Base-by-base conservation (phyloP, 805 yeast species). In the Saccharomycopsis lassenensis region DNA sequence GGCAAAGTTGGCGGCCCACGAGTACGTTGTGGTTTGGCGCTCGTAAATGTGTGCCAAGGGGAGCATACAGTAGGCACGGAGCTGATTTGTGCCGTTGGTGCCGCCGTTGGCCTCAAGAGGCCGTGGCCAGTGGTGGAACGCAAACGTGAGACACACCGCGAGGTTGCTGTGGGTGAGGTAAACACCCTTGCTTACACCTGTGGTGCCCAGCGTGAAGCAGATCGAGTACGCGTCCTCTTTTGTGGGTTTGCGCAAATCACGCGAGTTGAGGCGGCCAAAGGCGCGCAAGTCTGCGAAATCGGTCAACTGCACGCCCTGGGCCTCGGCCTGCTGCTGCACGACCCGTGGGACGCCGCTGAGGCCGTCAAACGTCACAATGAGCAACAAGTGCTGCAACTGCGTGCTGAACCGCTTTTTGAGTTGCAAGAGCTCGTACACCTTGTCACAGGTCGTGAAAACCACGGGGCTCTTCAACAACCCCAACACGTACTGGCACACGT, bases 131-230 rank as follows among this genome's bases (percentile, higher is more conserved):
- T 48, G 43, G 25, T 50, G 50, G 5, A 52, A 45, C 8, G 50
- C 44, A 36, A 50, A 51, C 5, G 57, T 48, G 17, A 54, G 48
- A 37, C 62, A 62, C 19, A 65, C 51, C 8, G 58, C 58, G 12
- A 71, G 63, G 45, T 74, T 76, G 32, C 52, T 54, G 45, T 80
- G 86, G 21, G 71, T 64, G 43, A 78, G 59, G 21, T 74, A 71
- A 18, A 77, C 89, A 48, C 89, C 89, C 60, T 81, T 82, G 43
- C 89, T 84, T 29, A 76, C 69, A 38, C 91, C 87, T n/a, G 82
- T 74, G 16, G 84, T 76, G 34, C 84, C 84, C 0, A 81, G 73
- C 10, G 83, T 79, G 57, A 77, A 79, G 59, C 76, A 74, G 43
- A 79, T 73, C 44, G 86, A 75, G 39, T 75, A 70, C 19, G 69